phyloP scores from a whole-genome alignment of 371 early-diverging fungal genomes.

The Mucor racemosus region DNA sequence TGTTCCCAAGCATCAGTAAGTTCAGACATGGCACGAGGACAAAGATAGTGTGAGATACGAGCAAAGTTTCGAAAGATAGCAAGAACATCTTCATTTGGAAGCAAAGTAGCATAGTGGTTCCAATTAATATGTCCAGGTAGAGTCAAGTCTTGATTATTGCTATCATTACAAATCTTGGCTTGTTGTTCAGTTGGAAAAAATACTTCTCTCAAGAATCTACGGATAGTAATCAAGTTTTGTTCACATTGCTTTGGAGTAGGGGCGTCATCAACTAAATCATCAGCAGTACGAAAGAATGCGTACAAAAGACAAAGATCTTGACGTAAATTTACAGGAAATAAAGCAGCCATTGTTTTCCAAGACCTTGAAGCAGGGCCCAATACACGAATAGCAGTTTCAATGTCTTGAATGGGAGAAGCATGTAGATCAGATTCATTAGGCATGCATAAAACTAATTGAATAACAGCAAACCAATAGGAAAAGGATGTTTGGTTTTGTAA shows the following conservation, averaged over 20 bases:
- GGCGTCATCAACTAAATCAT: conserved; percentile 60
- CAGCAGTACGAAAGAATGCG: conserved; percentile 60
- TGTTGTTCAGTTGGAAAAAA: conserved; percentile 12
- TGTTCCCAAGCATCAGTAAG: conserved; percentile 55
- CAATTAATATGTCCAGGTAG: conserved; percentile 37
- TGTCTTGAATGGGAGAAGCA: conserved; percentile 33
- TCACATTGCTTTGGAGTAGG: conserved; percentile 28
- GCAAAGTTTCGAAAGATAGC: conserved; percentile 40
- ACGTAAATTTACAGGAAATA: conserved; percentile 53
- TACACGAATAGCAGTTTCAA: conserved; percentile 32
- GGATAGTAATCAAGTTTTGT: conserved; percentile 35
- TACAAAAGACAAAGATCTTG: conserved; percentile 58
- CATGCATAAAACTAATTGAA: conserved; percentile 20
- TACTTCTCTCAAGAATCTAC: conserved; percentile 30
- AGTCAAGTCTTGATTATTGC: conserved; percentile 15
- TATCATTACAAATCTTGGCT: background rate
- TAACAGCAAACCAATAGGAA: conserved; percentile 32
- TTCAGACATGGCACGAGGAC: conserved; percentile 48
- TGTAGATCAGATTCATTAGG: conserved; percentile 34
- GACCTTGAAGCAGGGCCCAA: conserved; percentile 50
- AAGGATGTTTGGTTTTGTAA: conserved; percentile 27
- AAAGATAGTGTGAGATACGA: conserved; percentile 47
- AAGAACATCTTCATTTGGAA: conserved; percentile 29
- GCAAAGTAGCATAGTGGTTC: conserved; percentile 26
- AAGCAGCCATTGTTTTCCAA: conserved; percentile 55